Percentiles rank a stretch among this genome's conserved stretches.
phyloP scores from a whole-genome alignment of 345 rosid species.

The Boechera stricta region DNA sequence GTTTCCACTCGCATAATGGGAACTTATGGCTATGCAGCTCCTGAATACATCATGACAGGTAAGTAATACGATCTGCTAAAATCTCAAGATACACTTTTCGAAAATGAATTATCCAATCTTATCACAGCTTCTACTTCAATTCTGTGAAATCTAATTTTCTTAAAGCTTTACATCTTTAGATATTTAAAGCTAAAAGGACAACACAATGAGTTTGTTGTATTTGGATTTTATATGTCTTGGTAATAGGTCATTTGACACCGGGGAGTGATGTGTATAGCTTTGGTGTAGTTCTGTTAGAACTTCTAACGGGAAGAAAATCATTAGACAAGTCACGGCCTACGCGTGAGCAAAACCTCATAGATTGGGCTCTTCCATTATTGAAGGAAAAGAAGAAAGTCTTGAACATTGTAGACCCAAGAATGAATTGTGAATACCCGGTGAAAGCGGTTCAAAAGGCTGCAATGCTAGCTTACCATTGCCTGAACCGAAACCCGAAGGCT shows the following conservation, averaged over 20 bases:
- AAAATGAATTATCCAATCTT: background rate
- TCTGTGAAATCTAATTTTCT: slow-evolving; percentile 1
- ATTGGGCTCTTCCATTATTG: slow-evolving; percentile 88
- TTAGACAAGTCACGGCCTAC: slow-evolving; percentile 85
- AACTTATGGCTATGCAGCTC: slow-evolving; percentile 98
- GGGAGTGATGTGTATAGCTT: slow-evolving; percentile 91
- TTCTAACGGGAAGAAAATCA: slow-evolving; percentile 84
- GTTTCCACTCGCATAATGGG: slow-evolving; percentile 99
- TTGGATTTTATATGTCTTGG: slow-evolving; percentile 13
- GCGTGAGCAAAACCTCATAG: slow-evolving; percentile 83
- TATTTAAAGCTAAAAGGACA: background rate
- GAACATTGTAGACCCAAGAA: slow-evolving; percentile 76
- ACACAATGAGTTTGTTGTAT: slow-evolving; percentile 17
- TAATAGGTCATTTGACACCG: slow-evolving; percentile 81
- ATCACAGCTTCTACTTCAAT: background rate
- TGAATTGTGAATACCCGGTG: slow-evolving; percentile 72
- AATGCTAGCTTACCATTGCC: slow-evolving; percentile 95
- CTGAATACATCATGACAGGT: slow-evolving; percentile 98
- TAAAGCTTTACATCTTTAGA: background rate
- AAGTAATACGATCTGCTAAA: slow-evolving; percentile 7
- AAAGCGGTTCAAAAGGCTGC: slow-evolving; percentile 90
- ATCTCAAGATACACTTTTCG: background rate
- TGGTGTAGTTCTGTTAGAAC: slow-evolving; percentile 82
- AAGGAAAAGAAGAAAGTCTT: slow-evolving; percentile 89
- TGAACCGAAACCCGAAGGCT: slow-evolving; percentile 90